Percentiles rank a stretch among this genome's conserved stretches.
These are phyloP conservation scores for Diaporthe sp. DNA, from an alignment of 2,329 filamentous ascomycete species.

Conservation along the genomic window DNA sequence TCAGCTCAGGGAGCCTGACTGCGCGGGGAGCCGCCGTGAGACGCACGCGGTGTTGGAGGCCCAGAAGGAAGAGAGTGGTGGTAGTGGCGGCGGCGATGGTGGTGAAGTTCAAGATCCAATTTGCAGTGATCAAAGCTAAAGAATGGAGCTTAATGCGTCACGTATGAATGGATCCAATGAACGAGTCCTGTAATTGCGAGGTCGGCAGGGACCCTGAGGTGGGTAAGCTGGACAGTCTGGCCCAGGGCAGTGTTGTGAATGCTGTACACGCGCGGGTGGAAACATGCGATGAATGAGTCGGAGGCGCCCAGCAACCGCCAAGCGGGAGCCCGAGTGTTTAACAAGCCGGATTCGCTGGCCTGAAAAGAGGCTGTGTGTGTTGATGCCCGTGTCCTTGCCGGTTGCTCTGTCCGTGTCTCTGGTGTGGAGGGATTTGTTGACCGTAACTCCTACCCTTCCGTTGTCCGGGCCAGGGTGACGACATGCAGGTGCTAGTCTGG, in stretches of 20 bases:
- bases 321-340: slow-evolving; percentile 9
- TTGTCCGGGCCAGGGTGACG: slow-evolving; percentile 24
- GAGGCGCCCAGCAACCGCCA: slow-evolving; percentile 26
- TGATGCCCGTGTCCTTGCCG: neutral
- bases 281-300: slow-evolving; percentile 28
- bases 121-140: neutral
- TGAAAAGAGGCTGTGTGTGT: slow-evolving; percentile 24
- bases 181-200: slow-evolving; percentile 3
- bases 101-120: slow-evolving; percentile 3
- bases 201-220: slow-evolving; percentile 9
- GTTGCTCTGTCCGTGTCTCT: neutral
- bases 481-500: slow-evolving; percentile 15
- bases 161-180: neutral
- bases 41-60: neutral
- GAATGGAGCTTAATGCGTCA: slow-evolving; percentile 5
- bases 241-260: slow-evolving; percentile 7
- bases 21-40: neutral
- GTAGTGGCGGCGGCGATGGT: neutral
- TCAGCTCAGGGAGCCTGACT: slow-evolving; percentile 29
- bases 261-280: slow-evolving; percentile 24
- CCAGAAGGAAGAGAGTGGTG: neutral
- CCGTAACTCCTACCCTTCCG: slow-evolving; percentile 12
- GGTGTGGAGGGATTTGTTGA: slow-evolving; percentile 9
- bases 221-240: neutral
- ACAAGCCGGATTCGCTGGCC: neutral